Evolutionary conservation across 2,329 filamentous ascomycete species (phyloP).

Genomic region (Ceratocystis harringtonii): DNA sequence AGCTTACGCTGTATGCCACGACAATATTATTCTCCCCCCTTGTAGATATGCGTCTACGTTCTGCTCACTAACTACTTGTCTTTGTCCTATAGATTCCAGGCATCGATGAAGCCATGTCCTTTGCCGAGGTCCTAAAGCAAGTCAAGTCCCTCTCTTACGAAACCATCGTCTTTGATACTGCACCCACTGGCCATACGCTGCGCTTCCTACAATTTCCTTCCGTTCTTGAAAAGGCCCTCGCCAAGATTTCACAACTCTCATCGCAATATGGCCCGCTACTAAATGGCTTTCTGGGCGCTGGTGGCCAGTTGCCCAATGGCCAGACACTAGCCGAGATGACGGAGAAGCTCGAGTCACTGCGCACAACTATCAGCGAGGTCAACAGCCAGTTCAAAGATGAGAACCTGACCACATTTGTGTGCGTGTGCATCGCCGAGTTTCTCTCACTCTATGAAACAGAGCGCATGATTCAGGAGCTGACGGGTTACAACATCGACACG

Average conservation of each 20-base stretch:
- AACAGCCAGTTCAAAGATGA: constrained; percentile 98
- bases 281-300: constrained; percentile 76
- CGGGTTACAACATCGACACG: constrained; percentile 85
- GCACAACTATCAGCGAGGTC: constrained; percentile 86
- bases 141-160: constrained; percentile 98
- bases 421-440: constrained; percentile 97
- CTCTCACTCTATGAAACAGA: constrained; percentile 94
- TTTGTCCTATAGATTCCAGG: constrained; percentile 60
- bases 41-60: constrained; percentile 5
- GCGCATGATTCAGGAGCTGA: constrained; percentile 97
- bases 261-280: constrained; percentile 91
- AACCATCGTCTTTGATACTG: constrained; percentile 97
- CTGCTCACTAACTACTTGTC: neutral
- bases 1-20: constrained; percentile 64
- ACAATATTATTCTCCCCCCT: neutral
- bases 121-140: constrained; percentile 97
- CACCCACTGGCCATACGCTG: constrained; percentile 91
- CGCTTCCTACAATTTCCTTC: constrained; percentile 98
- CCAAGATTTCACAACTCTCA: constrained; percentile 87
- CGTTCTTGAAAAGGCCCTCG: constrained; percentile 95
- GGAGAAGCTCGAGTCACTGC: constrained; percentile 83
- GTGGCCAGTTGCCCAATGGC: constrained; percentile 66
- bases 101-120: constrained; percentile 99
- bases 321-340: constrained; percentile 85
- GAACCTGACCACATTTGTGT: constrained; percentile 89